Evolutionary conservation across 2,329 filamentous ascomycete species (phyloP).

Genomic region (Xylariales sp.): DNA sequence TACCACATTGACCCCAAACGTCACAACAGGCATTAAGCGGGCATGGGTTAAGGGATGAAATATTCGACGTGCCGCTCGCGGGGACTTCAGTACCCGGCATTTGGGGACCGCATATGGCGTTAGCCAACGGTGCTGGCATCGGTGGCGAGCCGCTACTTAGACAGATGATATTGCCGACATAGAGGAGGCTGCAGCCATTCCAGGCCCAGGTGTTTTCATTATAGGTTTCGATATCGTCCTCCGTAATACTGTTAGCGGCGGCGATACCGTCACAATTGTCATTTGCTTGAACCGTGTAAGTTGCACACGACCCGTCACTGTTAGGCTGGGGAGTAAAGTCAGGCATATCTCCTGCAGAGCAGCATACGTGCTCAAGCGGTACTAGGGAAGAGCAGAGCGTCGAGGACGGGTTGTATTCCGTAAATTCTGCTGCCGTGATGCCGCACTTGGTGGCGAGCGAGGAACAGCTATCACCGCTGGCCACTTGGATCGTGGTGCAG

Average conservation of each 20-base stretch:
- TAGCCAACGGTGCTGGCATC: conserved; percentile 11
- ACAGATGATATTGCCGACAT: conserved; percentile 14
- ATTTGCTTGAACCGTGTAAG: conserved; percentile 23
- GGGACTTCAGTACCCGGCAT: conserved; percentile 7
- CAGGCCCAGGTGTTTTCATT: conserved; percentile 17
- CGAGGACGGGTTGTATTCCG: conserved; percentile 17
- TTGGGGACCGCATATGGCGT: conserved; percentile 14
- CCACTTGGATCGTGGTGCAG: conserved; percentile 3
- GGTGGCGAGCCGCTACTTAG: conserved; percentile 16
- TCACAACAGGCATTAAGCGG: no score
- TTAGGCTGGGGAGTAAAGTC: conserved; percentile 26
- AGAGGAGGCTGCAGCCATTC: conserved; percentile 12
- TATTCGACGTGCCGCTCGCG: background rate
- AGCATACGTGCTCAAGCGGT: conserved; percentile 30
- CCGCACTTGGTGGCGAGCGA: conserved; percentile 19
- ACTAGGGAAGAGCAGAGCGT: conserved; percentile 27
- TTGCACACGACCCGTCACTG: conserved; percentile 29
- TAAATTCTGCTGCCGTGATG: conserved; percentile 17
- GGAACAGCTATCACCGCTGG: conserved; percentile 17
- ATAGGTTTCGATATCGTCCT: conserved; percentile 10
- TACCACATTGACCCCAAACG: no score
- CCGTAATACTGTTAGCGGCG: conserved; percentile 12
- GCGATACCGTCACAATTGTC: conserved; percentile 29
- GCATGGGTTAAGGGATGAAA: conserved; percentile 8
- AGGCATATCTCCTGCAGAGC: conserved; percentile 27